phyloP scores from a whole-genome alignment of 2,329 filamentous ascomycete species.

The Ophiostoma perfectum region DNA sequence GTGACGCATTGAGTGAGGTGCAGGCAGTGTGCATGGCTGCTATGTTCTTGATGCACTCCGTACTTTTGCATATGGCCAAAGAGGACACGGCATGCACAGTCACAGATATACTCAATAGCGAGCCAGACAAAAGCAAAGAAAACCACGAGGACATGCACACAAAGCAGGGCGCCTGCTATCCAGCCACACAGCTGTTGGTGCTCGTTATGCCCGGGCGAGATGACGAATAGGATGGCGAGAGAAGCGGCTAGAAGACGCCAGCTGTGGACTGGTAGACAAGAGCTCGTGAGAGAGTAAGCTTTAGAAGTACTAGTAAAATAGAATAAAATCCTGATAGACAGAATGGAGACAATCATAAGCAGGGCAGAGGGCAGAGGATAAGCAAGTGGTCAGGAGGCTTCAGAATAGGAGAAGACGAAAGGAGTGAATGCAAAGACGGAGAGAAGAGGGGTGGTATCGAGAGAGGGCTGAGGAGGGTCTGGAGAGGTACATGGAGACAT shows the following conservation, averaged over 20 bases:
- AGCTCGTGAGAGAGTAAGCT: too few relatives aligned
- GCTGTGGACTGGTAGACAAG: neutral
- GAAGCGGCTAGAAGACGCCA: slow-evolving; percentile 5
- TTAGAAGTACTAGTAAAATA: too few relatives aligned
- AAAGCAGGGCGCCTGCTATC: neutral
- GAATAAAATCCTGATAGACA: too few relatives aligned
- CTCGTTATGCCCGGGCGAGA: neutral
- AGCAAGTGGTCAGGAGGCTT: too few relatives aligned
- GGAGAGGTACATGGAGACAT: neutral
- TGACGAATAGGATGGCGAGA: neutral
- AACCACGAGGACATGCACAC: neutral
- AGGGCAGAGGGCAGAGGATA: neutral
- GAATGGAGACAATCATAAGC: neutral
- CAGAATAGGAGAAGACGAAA: too few relatives aligned
- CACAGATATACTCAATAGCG: neutral
- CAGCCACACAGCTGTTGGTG: neutral
- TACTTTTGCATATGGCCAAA: neutral
- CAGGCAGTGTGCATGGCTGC: neutral
- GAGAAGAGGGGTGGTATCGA: neutral
- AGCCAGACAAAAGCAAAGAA: neutral
- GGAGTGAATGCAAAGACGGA: too few relatives aligned
- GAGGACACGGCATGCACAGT: slow-evolving; percentile 8
- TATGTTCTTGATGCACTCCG: neutral
- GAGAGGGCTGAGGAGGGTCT: neutral
- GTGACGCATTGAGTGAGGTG: neutral